phyloP scores from a whole-genome alignment of 176 grass and related monocot species.

The Calamus simplicifolius region DNA sequence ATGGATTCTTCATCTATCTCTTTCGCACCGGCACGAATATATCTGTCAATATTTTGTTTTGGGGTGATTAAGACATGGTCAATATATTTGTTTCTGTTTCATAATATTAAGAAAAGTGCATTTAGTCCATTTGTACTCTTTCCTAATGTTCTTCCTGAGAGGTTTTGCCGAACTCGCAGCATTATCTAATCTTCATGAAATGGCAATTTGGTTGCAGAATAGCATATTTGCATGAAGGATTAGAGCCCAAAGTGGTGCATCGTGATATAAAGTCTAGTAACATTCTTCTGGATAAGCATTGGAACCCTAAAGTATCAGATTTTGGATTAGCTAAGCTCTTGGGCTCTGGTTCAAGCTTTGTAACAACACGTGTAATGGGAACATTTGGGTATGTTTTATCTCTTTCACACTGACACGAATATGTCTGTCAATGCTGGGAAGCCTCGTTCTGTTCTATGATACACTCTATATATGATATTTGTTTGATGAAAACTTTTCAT shows the following conservation, averaged over 20 bases:
- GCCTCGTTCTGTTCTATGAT: no score
- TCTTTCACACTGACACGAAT: background rate
- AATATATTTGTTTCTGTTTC: no score
- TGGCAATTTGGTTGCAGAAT: slow-evolving; percentile 35
- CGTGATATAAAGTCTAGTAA: slow-evolving; percentile 98
- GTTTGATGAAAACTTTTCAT: no score
- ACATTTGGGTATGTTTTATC: slow-evolving; percentile 65
- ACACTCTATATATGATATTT: no score
- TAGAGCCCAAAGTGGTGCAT: slow-evolving; percentile 97
- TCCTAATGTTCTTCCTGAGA: no score
- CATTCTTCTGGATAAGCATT: slow-evolving; percentile 88
- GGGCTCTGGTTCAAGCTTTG: slow-evolving; percentile 81
- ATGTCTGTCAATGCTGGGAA: no score
- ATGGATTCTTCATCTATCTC: background rate
- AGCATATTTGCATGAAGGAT: slow-evolving; percentile 90
- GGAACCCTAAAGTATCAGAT: slow-evolving; percentile 94
- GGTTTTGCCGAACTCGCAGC: no score
- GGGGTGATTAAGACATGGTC: no score
- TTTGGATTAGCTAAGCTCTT: slow-evolving; percentile 97
- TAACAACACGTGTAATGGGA: slow-evolving; percentile 93
- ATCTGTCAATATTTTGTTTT: no score
- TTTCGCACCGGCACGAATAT: background rate
- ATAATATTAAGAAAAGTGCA: no score
- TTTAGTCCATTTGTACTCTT: no score
- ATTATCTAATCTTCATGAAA: no score